Evolutionary conservation across 345 rosid genomes (phyloP), one percentile per base, ranked within the genome.

Genomic region (Eucalyptus grandis): DNA sequence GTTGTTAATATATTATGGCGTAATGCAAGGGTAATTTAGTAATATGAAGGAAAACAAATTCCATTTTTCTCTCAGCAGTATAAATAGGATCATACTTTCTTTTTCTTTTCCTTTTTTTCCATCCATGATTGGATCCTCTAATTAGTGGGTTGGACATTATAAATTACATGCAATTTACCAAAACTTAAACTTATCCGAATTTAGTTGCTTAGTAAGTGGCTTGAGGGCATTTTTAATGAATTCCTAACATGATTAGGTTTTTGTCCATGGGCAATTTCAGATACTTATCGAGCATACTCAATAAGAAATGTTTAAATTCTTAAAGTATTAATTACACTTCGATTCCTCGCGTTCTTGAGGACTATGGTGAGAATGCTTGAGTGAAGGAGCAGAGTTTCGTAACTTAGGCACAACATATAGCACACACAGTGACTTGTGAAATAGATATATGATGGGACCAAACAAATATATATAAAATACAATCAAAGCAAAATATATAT

Each of bases 351-450:
- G 2, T 53, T 53, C 58, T 53, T 53, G 58, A 53, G 58, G 26
- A 53, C 5, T 53, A 53, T 2, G 58, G 5, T 53, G 24, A 53
- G 26, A 53, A 53, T 53, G 11, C 58, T 19, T 8, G 26, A 53
- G 26, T 53, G 26, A 19, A 53, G 0, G 5, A 53, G 58, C 0
- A 21, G 1, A 53, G 5, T 21, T 53, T 8, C 1, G 2, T 53
- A 21, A 21, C 26, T 21, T 53, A 2, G 0, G 1, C 26, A 21
- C 26, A 53, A 53, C 26, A 21, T 5, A 53, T 8, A 3, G 2
- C 0, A 53, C 24, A 53, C 5, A 8, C 0, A 19, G 2, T 53
- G 24, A 3, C 24, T 53, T 19, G 5, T 19, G 2, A 53, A 53
- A 53, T 53, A 19, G 1, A 53, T 19, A 53, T 53, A 53, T 53